Evolutionary conservation across 768 basidiomycete species (phyloP).

Genomic region (Agaricus subrufescens): DNA sequence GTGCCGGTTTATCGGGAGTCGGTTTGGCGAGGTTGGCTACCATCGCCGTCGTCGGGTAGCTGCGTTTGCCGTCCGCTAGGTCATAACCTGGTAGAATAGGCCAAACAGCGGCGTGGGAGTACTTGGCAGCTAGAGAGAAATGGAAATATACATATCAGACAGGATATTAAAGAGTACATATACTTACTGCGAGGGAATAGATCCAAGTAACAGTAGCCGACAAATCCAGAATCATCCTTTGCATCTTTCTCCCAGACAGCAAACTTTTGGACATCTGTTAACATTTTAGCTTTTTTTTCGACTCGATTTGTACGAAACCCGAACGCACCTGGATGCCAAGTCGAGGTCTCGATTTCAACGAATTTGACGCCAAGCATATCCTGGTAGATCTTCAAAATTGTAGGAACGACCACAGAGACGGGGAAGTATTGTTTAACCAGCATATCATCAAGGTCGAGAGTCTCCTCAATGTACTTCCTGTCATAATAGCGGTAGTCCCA

Average conservation of each 20-base stretch:
- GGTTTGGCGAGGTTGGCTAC: constrained; percentile 89
- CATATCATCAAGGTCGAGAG: constrained; percentile 67
- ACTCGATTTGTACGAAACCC: background rate
- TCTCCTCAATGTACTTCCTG: constrained; percentile 60
- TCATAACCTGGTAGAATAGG: constrained; percentile 64
- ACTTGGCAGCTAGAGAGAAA: constrained; percentile 54
- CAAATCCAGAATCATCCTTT: constrained; percentile 63
- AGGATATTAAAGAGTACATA: background rate
- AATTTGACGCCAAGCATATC: constrained; percentile 75
- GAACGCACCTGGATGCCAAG: constrained; percentile 74
- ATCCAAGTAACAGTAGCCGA: constrained; percentile 87
- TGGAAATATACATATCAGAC: background rate
- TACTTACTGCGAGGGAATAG: constrained; percentile 73
- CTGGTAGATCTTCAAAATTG: constrained; percentile 82
- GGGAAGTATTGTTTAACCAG: constrained; percentile 89
- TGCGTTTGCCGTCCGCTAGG: constrained; percentile 48
- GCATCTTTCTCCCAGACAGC: constrained; percentile 81
- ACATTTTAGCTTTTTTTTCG: background rate
- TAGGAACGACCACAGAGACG: constrained; percentile 75
- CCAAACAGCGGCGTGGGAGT: constrained; percentile 88
- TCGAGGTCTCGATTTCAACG: constrained; percentile 53
- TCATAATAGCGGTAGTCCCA: constrained; percentile 86
- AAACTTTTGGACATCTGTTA: constrained; percentile 74
- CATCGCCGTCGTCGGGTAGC: constrained; percentile 79
- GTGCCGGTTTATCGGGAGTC: constrained; percentile 72